These are phyloP conservation scores for Biscogniauxia sp. DNA, from an alignment of 2,329 filamentous ascomycete species.

Conservation along the genomic window DNA sequence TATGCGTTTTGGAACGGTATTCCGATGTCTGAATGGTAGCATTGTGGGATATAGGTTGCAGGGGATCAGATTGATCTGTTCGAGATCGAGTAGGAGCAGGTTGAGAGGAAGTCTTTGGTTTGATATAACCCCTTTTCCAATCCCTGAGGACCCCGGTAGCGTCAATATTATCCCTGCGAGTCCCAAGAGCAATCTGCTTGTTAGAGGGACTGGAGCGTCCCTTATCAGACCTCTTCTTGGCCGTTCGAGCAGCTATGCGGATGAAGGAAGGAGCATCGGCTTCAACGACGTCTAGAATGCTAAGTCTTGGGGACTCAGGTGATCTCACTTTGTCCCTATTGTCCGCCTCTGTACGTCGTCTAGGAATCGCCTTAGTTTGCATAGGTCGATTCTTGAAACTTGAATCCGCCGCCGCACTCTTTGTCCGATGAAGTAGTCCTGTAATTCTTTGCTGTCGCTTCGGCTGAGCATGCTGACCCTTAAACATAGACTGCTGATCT, in stretches of 20 bases:
- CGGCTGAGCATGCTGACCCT: constrained; percentile 23
- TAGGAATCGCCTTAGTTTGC: constrained; percentile 1
- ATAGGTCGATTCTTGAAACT: constrained; percentile 2
- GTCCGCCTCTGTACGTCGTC: constrained; percentile 11
- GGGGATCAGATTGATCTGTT: constrained; percentile 11
- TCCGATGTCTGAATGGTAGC: constrained; percentile 5
- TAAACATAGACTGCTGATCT: constrained; percentile 31
- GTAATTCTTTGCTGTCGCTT: constrained; percentile 34
- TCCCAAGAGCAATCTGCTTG: constrained; percentile 61
- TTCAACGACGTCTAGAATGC: constrained; percentile 61
- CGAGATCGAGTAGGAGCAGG: constrained; percentile 26
- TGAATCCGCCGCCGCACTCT: constrained; percentile 10
- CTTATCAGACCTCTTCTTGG: constrained; percentile 43
- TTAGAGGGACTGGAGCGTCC: constrained; percentile 54
- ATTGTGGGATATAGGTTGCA: constrained; percentile 27
- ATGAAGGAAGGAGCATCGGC: constrained; percentile 55
- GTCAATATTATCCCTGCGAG: constrained; percentile 59
- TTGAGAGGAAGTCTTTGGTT: constrained; percentile 38
- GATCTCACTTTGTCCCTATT: constrained; percentile 6
- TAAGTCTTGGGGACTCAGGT: constrained; percentile 45
- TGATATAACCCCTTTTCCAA: constrained; percentile 56
- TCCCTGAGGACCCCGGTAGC: constrained; percentile 50
- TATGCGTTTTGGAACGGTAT: constrained; percentile 10
- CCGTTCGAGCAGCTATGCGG: constrained; percentile 59
- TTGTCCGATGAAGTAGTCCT: constrained; percentile 22